Conservation (phyloP, 2,329 filamentous ascomycete genomes). For the Incumbomyces lentus region DNA sequence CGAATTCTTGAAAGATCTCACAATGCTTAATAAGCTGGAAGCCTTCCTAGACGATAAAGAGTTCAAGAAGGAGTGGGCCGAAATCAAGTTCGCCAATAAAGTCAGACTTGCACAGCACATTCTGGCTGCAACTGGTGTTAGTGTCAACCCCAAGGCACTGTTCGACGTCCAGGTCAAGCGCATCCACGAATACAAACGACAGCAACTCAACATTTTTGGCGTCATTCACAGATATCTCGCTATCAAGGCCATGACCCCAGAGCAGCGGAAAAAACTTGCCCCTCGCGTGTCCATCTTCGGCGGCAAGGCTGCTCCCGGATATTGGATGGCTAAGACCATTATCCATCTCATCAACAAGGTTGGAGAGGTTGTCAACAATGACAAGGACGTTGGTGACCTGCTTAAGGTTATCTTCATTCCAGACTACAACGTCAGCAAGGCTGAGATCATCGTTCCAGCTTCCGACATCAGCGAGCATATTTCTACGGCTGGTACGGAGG, state of each 20-base stretch:
- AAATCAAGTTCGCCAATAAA: slow-evolving; percentile 97
- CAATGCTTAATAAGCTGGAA: slow-evolving; percentile 75
- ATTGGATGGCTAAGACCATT: slow-evolving; percentile 99
- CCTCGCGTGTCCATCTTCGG: slow-evolving; percentile 93
- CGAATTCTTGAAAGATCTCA: slow-evolving; percentile 83
- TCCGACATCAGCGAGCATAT: slow-evolving; percentile 98
- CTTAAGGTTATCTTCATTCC: slow-evolving; percentile 96
- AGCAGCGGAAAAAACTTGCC: slow-evolving; percentile 74
- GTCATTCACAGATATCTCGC: slow-evolving; percentile 88
- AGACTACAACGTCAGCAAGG: slow-evolving; percentile 99
- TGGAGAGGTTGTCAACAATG: slow-evolving; percentile 80
- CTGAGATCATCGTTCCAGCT: slow-evolving; percentile 88
- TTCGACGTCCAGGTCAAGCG: slow-evolving; percentile 98
- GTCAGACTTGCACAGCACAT: slow-evolving; percentile 85
- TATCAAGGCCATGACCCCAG: slow-evolving; percentile 73
- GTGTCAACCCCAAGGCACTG: slow-evolving; percentile 74
- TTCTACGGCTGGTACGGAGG: slow-evolving; percentile 90
- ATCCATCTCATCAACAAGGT: slow-evolving; percentile 95
- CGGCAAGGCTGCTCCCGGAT: slow-evolving; percentile 92
- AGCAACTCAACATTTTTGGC: slow-evolving; percentile 98
- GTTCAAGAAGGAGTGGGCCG: slow-evolving; percentile 89
- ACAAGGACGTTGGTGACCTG: slow-evolving; percentile 81
- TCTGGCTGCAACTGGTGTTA: slow-evolving; percentile 66
- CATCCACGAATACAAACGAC: slow-evolving; percentile 98
- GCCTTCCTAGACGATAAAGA: slow-evolving; percentile 70